Conservation (phyloP, 257 asterid genomes). For the Nicotiana noctiflora region DNA sequence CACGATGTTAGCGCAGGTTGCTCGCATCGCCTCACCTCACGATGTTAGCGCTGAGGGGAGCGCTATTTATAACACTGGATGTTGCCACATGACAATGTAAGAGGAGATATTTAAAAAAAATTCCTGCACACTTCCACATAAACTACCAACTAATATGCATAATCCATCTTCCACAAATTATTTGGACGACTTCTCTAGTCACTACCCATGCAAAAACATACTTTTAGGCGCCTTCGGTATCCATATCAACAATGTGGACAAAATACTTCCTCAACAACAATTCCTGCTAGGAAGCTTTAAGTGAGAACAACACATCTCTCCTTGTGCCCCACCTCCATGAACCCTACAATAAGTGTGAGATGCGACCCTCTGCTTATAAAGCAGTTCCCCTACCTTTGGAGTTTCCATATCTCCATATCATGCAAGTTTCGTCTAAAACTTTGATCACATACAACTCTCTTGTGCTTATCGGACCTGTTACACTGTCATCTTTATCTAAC, state of each 20-base stretch:
- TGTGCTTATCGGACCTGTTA: not conserved
- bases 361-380: not conserved
- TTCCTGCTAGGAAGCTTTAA: not conserved
- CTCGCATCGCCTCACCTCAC: no score
- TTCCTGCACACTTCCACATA: not conserved
- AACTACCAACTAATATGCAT: not conserved
- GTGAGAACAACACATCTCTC: not conserved
- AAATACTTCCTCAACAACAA: not conserved
- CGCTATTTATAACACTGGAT: no score
- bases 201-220: not conserved
- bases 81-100: not conserved
- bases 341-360: not conserved
- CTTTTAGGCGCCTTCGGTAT: not conserved
- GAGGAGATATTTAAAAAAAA: not conserved
- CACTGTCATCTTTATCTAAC: not conserved
- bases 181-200: not conserved
- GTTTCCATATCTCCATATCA: not conserved
- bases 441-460: not conserved
- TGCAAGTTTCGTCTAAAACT: not conserved
- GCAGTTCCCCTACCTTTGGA: not conserved
- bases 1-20: no score
- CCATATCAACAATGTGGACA: not conserved
- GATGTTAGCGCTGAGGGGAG: no score
- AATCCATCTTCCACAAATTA: not conserved
- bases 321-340: not conserved